Conservation (phyloP, 2,329 filamentous ascomycete species). For the Diplocarpon rosae region DNA sequence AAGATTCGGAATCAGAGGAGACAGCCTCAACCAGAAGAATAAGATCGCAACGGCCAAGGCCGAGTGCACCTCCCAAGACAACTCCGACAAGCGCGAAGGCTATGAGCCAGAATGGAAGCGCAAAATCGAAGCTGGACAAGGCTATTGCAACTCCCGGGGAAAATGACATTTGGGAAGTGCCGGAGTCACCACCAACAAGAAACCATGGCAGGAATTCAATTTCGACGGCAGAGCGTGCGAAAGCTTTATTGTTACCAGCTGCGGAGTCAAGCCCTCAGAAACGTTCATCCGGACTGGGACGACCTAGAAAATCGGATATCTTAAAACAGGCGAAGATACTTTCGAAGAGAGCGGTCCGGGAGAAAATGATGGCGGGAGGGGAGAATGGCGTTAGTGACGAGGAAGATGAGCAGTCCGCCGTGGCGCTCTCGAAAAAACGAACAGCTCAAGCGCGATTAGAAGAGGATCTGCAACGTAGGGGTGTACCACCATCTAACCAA, state of each 20-base stretch:
- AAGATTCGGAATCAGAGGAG: slow-evolving; percentile 7
- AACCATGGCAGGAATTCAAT: not conserved
- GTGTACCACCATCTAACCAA: not conserved
- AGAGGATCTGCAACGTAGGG: not conserved
- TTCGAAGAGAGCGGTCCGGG: slow-evolving; percentile 12
- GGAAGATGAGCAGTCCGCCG: not conserved
- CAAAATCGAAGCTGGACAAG: slow-evolving; percentile 1
- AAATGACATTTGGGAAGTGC: slow-evolving; percentile 15
- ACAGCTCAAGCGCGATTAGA: not conserved
- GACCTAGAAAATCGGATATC: slow-evolving; percentile 14
- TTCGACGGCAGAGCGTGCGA: slow-evolving; percentile 5
- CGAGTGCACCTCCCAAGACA: slow-evolving; percentile 3
- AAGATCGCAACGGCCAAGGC: slow-evolving; percentile 1
- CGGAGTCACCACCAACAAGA: not conserved
- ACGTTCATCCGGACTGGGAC: slow-evolving; percentile 8
- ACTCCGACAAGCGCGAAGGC: slow-evolving; percentile 4
- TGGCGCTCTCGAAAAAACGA: slow-evolving; percentile 1
- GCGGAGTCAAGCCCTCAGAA: slow-evolving; percentile 1
- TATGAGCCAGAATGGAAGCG: slow-evolving; percentile 1
- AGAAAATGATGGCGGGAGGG: slow-evolving; percentile 8
- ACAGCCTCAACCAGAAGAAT: not conserved
- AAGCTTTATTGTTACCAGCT: slow-evolving; percentile 5
- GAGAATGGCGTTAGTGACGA: not conserved
- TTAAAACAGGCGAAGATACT: slow-evolving; percentile 15
- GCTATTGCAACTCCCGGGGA: not conserved